Base-by-base conservation (phyloP, 768 basidiomycete genomes). In the Piloderma croceum region DNA sequence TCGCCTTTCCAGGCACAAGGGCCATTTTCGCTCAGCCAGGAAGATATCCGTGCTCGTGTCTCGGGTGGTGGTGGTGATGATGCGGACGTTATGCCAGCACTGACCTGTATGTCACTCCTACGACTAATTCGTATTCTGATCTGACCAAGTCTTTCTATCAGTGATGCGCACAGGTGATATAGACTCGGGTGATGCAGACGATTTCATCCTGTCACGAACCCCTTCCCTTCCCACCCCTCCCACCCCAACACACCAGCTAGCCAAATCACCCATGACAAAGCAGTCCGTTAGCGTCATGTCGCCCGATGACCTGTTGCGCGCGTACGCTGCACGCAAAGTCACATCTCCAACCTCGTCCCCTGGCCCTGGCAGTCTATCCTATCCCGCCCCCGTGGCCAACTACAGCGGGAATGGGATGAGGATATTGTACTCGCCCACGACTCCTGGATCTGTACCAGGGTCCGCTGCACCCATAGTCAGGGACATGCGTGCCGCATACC, bases 231-330 rank as follows among this genome's bases (percentile, higher is more conserved):
- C 63, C 17, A 42, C 52, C 34, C 59, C 61, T 23, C 68, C 68
- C 4, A 53, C 53, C 36, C 60, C 67, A 41, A 56, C 46, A 29
- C 52, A 58, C 43, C 23, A 59, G 35, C 46, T 45, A 3, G 47
- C 67, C 34, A 42, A 57, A 35, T 69, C 74, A 19, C 73, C 42
- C 29, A 64, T 65, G 48, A 51, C 70, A 2, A 50, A 65, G 52
- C 27, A 29, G 27, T 65, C 70, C 19, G 67, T 60, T 2, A 65
- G 50, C 24, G 48, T 62, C 35, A 74, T 74, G 72, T 69, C 71
- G 1, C 85, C 85, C 3, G 86, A 89, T 53, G 85, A 76, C 19
- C 83, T 88, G 79, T 67, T 88, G 33, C 76, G 81, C 25, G 81
- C 81, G 1, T 87, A 85, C 44, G 83, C 83, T 5, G 73, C 67